Evolutionary conservation across 768 basidiomycete species (phyloP).

Genomic region (Calocybe cyanea): DNA sequence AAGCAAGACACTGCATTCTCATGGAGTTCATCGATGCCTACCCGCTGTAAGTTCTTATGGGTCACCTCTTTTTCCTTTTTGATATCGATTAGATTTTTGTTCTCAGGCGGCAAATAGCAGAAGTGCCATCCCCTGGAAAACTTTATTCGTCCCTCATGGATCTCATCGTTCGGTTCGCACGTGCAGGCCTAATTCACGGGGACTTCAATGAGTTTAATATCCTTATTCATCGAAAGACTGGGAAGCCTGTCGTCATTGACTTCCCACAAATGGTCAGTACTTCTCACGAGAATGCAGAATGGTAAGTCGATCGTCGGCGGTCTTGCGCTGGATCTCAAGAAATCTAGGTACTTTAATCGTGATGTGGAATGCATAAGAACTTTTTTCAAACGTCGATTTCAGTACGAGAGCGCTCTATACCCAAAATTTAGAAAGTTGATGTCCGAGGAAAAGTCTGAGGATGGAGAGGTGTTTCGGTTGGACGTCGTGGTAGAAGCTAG

Average conservation of each 20-base stretch:
- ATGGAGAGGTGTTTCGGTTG: constrained; percentile 57
- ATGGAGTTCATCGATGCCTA: constrained; percentile 97
- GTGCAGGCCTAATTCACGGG: constrained; percentile 94
- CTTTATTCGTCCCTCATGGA: constrained; percentile 94
- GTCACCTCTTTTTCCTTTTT: constrained; percentile 4
- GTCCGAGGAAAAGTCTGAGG: constrained; percentile 37
- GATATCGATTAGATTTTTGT: constrained; percentile 1
- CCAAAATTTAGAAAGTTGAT: constrained; percentile 77
- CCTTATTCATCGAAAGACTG: constrained; percentile 72
- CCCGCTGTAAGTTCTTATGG: constrained; percentile 64
- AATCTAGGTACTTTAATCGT: constrained; percentile 93
- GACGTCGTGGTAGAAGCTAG: constrained; percentile 94
- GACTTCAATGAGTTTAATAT: constrained; percentile 99
- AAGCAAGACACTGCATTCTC: constrained; percentile 89
- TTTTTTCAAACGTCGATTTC: constrained; percentile 89
- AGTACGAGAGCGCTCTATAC: constrained; percentile 87
- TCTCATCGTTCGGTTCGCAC: constrained; percentile 91
- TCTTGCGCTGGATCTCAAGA: too few species aligned
- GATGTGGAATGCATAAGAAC: constrained; percentile 95
- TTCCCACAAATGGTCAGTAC: constrained; percentile 99
- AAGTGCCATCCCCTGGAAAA: constrained; percentile 81
- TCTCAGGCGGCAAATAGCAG: constrained; percentile 78
- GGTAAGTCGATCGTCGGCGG: constrained; percentile 42
- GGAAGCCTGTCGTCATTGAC: constrained; percentile 89
- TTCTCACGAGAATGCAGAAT: constrained; percentile 95